Percentiles rank a stretch among this genome's conserved stretches.
phyloP scores from a whole-genome alignment of 75 land plant species.

The Gnetum montanum region DNA sequence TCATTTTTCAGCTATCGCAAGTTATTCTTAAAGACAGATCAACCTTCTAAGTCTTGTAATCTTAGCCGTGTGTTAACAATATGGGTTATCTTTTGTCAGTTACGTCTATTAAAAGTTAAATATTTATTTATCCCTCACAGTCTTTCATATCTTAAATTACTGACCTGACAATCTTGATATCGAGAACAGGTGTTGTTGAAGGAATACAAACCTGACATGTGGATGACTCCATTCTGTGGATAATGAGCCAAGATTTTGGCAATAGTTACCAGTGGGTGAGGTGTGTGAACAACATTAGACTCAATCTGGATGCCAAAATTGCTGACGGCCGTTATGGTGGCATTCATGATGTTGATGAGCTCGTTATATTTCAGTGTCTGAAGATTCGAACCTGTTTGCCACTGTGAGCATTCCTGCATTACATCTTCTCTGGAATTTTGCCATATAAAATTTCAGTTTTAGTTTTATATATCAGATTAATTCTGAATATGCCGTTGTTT shows the following conservation, averaged over 20 bases:
- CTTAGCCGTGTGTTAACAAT: background rate
- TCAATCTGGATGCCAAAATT: conserved; percentile 9
- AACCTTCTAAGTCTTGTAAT: background rate
- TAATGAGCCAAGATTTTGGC: conserved; percentile 6
- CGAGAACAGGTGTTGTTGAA: background rate
- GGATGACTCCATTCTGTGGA: conserved; percentile 11
- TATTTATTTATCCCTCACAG: background rate
- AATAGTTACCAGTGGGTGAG: conserved; percentile 12
- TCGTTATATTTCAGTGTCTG: conserved; percentile 11
- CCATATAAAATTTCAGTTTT: no score
- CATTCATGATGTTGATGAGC: conserved; percentile 10
- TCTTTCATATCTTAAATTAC: no score
- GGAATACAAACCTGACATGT: background rate
- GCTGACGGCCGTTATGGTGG: conserved; percentile 2
- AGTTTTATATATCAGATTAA: no score
- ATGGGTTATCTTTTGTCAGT: background rate
- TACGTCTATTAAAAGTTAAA: background rate
- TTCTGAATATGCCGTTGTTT: no score
- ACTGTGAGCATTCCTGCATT: no score
- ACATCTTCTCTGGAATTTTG: no score
- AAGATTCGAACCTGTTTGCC: conserved; percentile 8
- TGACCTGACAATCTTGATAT: no score
- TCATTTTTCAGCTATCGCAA: background rate
- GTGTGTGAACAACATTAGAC: conserved; percentile 6
- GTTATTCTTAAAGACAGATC: background rate